Evolutionary conservation across 805 yeast genomes (phyloP), one percentile per base, ranked within the genome.

Genomic region (Candida ipomoeae): DNA sequence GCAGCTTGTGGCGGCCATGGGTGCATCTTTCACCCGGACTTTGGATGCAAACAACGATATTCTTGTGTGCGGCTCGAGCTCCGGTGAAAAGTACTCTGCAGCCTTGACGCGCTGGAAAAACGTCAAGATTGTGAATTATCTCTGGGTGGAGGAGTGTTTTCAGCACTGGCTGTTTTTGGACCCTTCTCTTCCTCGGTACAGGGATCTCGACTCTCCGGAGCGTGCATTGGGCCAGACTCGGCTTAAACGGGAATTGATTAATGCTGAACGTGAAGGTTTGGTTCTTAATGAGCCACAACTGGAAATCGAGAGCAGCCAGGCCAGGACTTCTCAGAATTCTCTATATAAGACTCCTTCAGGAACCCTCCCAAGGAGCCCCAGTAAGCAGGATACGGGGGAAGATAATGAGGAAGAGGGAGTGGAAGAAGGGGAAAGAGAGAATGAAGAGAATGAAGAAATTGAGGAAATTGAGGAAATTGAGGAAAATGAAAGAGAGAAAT

Each of bases 81-180:
- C 62, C 14, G 97, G 99, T 1, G 80, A 77, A 49, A 92, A 92
- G 67, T 89, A 79, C 60, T 78, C 77, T 10, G 89, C 90, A 15
- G 95, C 94, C 0, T 62, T 71, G 34, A 48, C 52, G 6, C 75
- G 77, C 53, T 90, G 97, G 96, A 57, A 66, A 2, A 59, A 58
- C 34, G 63, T 88, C 20, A 74, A 75, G 31, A 72, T 85, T 2
- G 83, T 88, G 0, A 90, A 87, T 61, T 96, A 89, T 66, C 62
- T 84, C 13, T 92, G 99, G 99, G 67, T 92, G 13, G 98, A 92
- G 61, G 91, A 87, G 48, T 79, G 89, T 39, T 92, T 77, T 53
- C 57, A 67, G 10, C 66, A 75, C 42, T 87, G 94, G 91, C 69
- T 67, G 46, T 56, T 74, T 5, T 75, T 78, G 56, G 80, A 82